Conservation (phyloP, 257 asterid species). For the Handroanthus guayacan region DNA sequence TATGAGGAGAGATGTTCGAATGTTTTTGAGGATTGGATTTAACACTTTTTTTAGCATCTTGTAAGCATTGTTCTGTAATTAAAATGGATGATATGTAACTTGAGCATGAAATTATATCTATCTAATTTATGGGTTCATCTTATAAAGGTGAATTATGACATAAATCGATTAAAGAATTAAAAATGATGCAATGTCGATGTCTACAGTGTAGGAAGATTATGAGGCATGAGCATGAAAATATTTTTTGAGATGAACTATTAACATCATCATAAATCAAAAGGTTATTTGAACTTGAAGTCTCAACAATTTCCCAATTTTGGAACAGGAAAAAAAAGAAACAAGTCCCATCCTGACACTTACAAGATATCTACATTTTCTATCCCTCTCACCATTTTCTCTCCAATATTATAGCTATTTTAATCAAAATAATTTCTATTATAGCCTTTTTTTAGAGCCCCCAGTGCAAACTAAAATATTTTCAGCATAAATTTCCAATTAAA, state of each 20-base stretch:
- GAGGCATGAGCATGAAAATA: conserved; percentile 1
- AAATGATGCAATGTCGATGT: no score
- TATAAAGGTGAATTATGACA: not conserved
- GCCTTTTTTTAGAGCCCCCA: not conserved
- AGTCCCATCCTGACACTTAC: conserved; percentile 34
- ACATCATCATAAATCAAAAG: conserved; percentile 28
- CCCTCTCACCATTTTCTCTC: not conserved
- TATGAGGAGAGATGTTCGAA: conserved; percentile 18
- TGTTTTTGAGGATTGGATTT: not conserved
- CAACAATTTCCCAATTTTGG: conserved; percentile 29
- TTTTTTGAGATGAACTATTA: conserved; percentile 35
- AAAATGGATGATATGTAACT: not conserved
- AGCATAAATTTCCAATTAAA: not conserved
- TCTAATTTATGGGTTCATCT: no score
- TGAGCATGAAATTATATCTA: no score
- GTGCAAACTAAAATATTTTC: no score
- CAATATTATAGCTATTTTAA: not conserved
- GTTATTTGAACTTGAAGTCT: conserved; percentile 31
- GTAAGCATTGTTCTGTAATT: no score
- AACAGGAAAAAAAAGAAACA: conserved; percentile 17
- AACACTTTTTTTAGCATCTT: no score
- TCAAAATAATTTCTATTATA: not conserved
- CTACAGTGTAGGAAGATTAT: not conserved
- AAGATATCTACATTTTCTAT: not conserved
- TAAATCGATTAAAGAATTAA: not conserved